Conservation (phyloP, 768 basidiomycete genomes). For the Lentinus brumalis region DNA sequence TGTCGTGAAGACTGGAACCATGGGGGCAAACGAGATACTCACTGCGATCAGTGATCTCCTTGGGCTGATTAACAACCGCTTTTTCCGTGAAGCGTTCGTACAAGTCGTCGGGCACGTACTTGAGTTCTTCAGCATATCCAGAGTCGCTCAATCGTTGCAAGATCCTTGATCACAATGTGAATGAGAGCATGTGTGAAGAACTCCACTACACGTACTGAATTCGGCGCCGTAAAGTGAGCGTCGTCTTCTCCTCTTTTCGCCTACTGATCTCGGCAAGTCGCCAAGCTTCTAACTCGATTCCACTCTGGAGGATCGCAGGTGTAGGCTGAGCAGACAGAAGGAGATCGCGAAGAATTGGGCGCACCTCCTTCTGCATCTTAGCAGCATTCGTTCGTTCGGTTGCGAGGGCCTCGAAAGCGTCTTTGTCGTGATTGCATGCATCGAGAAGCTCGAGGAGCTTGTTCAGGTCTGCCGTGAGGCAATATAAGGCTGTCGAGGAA, state of each 20-base stretch:
- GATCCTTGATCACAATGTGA: not conserved
- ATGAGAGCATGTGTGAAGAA: not conserved
- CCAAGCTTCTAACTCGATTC: not conserved
- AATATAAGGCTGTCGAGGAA: not conserved
- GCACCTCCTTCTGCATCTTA: not conserved
- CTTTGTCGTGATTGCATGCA: not conserved
- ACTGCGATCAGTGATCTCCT: constrained; percentile 18
- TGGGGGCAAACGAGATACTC: not conserved
- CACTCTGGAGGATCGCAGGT: not conserved
- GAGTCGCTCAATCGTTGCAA: constrained; percentile 4
- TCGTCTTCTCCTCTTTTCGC: not conserved
- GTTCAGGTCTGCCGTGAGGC: not conserved
- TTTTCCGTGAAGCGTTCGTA: constrained; percentile 10
- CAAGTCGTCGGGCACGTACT: constrained; percentile 4
- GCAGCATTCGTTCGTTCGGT: not conserved
- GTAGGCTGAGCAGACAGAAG: no score
- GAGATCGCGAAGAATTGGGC: not conserved
- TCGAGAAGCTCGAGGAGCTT: not conserved
- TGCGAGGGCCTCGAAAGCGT: not conserved
- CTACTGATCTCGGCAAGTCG: no score
- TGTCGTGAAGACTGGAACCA: not conserved
- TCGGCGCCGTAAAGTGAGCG: not conserved
- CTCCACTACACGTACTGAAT: no score
- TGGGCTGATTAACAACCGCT: constrained; percentile 13
- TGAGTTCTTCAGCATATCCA: constrained; percentile 10